Evolutionary conservation across 164 flowering plant species (phyloP), one percentile per base, ranked within the genome.

Genomic region (Tetrastigma voinierianum): DNA sequence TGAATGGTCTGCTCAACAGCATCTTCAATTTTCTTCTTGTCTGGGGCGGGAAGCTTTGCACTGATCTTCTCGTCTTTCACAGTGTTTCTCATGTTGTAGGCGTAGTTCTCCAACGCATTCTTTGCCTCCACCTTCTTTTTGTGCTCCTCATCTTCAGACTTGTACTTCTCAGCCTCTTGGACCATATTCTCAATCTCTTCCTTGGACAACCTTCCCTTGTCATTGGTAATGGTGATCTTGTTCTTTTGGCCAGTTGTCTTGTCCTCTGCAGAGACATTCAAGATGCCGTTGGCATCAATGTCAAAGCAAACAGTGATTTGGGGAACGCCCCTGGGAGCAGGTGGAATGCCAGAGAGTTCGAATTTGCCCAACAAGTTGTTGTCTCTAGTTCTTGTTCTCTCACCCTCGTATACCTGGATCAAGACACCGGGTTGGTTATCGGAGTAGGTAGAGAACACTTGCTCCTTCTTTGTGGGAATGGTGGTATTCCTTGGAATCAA

Each of bases 1-100:
- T 61, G 66, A 32, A 74, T 80, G 25, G 81, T 72, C 17, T 18
- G 9, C 12, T 80, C 84, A 24, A 81, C 72, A 0, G 84, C 80
- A 66, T 81, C 80, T 43, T 81, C 81, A 20, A 78, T 81, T 72
- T 81, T 81, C 74, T 75, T 81, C 82, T 81, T 81, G 73, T 81
- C 82, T 1, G 68, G 74, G 1, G 76, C 25, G 0, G 56, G 10
- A 15, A 75, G 68, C 76, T 81, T 81, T 9, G 68, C 63, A 3
- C 75, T 63, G 20, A 81, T 81, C 80, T 81, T 78, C 66, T 81
- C 84, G 15, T 76, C 80, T 64, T 64, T 73, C 6, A 81, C 49
- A 0, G 85, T 81, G 75, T 77, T 78, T 67, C 80, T 77, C 83
- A 80, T 75, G 65, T 79, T 72, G 74, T 81, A 81, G 4, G 77